Percentiles rank a stretch among this genome's conserved stretches.
Evolutionary conservation across 306 rosid genomes (phyloP).

Genomic region (Potentilla sterilis): DNA sequence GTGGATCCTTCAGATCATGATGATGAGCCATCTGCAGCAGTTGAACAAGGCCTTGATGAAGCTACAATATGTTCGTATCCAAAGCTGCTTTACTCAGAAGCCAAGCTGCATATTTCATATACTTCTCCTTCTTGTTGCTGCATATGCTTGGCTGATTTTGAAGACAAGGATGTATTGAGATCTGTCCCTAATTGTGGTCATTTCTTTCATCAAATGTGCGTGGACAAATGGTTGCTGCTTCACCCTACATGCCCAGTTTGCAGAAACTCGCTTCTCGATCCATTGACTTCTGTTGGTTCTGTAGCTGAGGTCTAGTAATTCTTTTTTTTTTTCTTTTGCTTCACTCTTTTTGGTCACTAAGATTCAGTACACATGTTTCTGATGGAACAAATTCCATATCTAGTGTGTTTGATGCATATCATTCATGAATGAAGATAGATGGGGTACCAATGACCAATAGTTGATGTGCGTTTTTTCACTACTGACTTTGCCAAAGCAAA

Average conservation of each 20-base stretch:
- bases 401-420: background rate
- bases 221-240: slow-evolving; percentile 21
- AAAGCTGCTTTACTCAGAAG: slow-evolving; percentile 17
- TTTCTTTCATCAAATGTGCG: slow-evolving; percentile 22
- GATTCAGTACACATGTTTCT: background rate
- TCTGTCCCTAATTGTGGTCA: slow-evolving; percentile 19
- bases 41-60: slow-evolving; percentile 15
- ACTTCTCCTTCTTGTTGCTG: background rate
- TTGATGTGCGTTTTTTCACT: background rate
- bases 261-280: slow-evolving; percentile 8
- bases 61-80: slow-evolving; percentile 15
- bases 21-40: background rate
- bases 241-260: slow-evolving; percentile 24
- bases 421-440: background rate
- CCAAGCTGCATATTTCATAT: background rate
- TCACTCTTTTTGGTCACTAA: background rate
- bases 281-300: background rate
- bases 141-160: slow-evolving; percentile 19
- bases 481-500: background rate
- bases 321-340: background rate
- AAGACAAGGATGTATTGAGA: slow-evolving; percentile 14
- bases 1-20: slow-evolving; percentile 4
- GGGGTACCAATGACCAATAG: background rate
- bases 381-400: background rate
- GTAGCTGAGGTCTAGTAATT: slow-evolving; percentile 1